These are phyloP conservation scores for Zygotorulaspora mrakii DNA, from an alignment of 1,139 yeast species.

Conservation along the genomic window DNA sequence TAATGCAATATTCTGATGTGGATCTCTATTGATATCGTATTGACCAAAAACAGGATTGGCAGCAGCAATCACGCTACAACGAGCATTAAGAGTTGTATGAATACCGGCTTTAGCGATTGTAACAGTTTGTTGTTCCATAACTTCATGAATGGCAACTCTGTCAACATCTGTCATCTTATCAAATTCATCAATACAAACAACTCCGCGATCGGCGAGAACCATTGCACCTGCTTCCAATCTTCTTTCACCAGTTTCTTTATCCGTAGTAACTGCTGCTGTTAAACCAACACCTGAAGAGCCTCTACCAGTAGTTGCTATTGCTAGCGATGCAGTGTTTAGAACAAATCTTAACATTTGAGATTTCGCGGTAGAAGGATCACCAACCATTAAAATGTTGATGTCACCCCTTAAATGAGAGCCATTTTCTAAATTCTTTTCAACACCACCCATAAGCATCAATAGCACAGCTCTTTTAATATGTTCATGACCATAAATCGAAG, in stretches of 20 bases:
- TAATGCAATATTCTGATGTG: constrained; percentile 91
- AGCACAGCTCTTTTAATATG: constrained; percentile 87
- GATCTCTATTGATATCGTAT: constrained; percentile 93
- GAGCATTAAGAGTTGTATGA: constrained; percentile 91
- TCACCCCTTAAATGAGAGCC: constrained; percentile 99
- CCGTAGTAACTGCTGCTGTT: constrained; percentile 97
- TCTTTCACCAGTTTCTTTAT: constrained; percentile 95
- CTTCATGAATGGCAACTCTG: constrained; percentile 98
- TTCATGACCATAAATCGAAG: constrained; percentile 92
- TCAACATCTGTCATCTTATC: constrained; percentile 97
- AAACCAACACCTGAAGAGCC: constrained; percentile 99
- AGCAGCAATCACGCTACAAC: constrained; percentile 97
- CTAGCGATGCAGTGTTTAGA: constrained; percentile 87
- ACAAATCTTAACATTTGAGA: constrained; percentile 94
- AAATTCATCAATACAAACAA: constrained; percentile 97
- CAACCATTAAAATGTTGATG: constrained; percentile 91
- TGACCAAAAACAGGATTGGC: constrained; percentile 98
- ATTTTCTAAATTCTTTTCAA: constrained; percentile 87
- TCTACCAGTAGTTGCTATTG: constrained; percentile 98
- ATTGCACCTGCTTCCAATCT: constrained; percentile 98
- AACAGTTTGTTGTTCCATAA: constrained; percentile 98
- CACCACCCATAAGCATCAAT: constrained; percentile 89
- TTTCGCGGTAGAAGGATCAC: constrained; percentile 98
- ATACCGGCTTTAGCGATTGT: constrained; percentile 98
- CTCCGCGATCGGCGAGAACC: constrained; percentile 97